Evolutionary conservation across 179 eudicot species (phyloP).

Genomic region (Spinacia oleracea): DNA sequence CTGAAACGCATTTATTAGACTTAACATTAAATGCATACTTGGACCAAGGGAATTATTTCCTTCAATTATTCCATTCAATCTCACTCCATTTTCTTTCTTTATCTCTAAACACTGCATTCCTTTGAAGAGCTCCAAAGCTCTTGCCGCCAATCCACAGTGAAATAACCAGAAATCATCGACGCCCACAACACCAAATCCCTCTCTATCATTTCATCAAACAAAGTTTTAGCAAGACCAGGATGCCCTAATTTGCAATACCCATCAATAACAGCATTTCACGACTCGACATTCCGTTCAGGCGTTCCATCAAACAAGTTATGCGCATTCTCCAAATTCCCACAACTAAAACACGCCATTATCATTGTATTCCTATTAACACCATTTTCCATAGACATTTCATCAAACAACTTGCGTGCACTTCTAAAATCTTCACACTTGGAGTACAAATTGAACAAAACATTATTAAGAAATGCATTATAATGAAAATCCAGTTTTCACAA

Average conservation of each 20-base stretch:
- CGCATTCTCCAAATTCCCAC: conserved; percentile 21
- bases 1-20: too few relatives aligned
- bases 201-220: conserved; percentile 25
- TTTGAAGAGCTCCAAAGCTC: conserved; percentile 15
- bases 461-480: too few relatives aligned
- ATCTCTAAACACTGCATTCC: conserved; percentile 9
- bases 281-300: conserved; percentile 17
- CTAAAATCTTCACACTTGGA: too few relatives aligned
- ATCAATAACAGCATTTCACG: too few relatives aligned
- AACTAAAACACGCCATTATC: conserved; percentile 19
- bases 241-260: too few relatives aligned
- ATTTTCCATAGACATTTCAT: conserved; percentile 23
- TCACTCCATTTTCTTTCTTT: too few relatives aligned
- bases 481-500: conserved; percentile 32
- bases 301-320: conserved; percentile 26
- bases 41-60: too few relatives aligned
- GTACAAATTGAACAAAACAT: too few relatives aligned
- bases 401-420: too few relatives aligned
- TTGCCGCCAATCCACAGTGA: conserved; percentile 18
- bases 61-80: too few relatives aligned
- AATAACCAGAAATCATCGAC: conserved; percentile 27
- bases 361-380: conserved; percentile 24
- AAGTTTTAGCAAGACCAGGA: conserved; percentile 21
- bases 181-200: conserved; percentile 29
- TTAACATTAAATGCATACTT: too few relatives aligned